Conservation (phyloP, 805 yeast species). For the Candida fluviatilis region DNA sequence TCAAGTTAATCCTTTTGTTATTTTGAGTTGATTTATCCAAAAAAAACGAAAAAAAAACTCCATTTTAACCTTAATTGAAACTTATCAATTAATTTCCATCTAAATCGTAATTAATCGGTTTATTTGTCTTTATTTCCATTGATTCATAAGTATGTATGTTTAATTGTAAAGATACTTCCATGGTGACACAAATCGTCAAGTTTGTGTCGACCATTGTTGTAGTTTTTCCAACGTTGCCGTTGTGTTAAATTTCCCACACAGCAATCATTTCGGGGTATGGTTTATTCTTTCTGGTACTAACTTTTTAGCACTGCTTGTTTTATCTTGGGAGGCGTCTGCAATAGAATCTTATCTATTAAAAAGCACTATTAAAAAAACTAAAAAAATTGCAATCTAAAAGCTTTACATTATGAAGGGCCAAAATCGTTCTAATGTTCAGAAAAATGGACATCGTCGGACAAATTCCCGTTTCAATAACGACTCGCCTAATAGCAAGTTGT, state of each 20-base stretch:
- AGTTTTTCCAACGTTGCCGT: too few species aligned
- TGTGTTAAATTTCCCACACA: too few species aligned
- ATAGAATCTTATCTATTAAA: constrained; percentile 2
- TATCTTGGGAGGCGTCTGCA: constrained; percentile 3
- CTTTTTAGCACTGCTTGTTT: constrained; percentile 3
- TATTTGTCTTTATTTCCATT: neutral
- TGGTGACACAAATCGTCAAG: too few species aligned
- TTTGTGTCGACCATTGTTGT: too few species aligned
- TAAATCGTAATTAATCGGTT: neutral
- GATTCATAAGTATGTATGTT: neutral
- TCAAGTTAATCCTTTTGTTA: neutral
- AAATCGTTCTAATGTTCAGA: constrained; percentile 12
- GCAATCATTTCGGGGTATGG: too few species aligned
- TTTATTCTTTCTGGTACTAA: too few species aligned
- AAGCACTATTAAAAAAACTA: neutral
- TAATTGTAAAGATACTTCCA: neutral
- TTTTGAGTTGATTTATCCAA: neutral
- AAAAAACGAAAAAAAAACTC: too few species aligned
- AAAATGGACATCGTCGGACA: constrained; percentile 23
- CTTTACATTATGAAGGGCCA: constrained; percentile 19
- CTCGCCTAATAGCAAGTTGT: constrained; percentile 45
- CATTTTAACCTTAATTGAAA: neutral
- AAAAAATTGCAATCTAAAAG: neutral
- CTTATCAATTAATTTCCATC: neutral
- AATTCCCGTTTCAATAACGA: constrained; percentile 14